These are phyloP conservation scores for Corylus americana DNA, from an alignment of 306 rosid species.

Conservation along the genomic window DNA sequence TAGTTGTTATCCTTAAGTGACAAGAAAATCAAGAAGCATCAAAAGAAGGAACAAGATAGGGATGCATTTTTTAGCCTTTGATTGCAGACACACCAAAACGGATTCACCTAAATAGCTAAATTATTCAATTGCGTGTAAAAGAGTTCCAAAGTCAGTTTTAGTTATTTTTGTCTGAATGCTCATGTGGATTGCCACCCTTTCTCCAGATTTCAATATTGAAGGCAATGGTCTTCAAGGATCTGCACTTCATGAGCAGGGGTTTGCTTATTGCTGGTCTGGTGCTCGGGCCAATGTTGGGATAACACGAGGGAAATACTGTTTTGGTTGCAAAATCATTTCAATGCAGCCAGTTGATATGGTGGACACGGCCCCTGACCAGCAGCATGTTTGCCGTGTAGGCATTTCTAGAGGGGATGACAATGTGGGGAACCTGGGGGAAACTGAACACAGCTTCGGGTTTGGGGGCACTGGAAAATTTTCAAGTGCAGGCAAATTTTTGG, in stretches of 20 bases:
- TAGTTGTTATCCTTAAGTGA: not conserved
- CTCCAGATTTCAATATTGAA: constrained; percentile 46
- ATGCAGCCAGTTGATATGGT: constrained; percentile 37
- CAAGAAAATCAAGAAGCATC: not conserved
- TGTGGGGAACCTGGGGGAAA: constrained; percentile 59
- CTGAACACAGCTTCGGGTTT: constrained; percentile 49
- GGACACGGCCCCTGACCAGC: constrained; percentile 40
- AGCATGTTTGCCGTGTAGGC: constrained; percentile 52
- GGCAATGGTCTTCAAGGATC: constrained; percentile 40
- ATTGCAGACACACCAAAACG: not conserved
- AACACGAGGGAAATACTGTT: constrained; percentile 53
- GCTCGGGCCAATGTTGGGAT: constrained; percentile 56
- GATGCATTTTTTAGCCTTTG: not conserved
- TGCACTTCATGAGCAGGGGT: constrained; percentile 49
- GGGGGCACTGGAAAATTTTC: constrained; percentile 56
- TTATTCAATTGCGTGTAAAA: not conserved
- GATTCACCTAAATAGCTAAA: not conserved
- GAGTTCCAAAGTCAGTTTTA: not conserved
- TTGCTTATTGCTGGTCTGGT: constrained; percentile 69
- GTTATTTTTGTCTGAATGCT: not conserved
- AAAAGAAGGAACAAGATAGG: not conserved
- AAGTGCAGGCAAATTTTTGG: constrained; percentile 31
- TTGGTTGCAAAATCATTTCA: constrained; percentile 49
- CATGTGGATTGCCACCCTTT: constrained; percentile 1
- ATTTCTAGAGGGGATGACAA: constrained; percentile 50